Evolutionary conservation across 2,329 filamentous ascomycete species (phyloP), one percentile per base, ranked within the genome.

Genomic region (Pseudomassariella vexata): DNA sequence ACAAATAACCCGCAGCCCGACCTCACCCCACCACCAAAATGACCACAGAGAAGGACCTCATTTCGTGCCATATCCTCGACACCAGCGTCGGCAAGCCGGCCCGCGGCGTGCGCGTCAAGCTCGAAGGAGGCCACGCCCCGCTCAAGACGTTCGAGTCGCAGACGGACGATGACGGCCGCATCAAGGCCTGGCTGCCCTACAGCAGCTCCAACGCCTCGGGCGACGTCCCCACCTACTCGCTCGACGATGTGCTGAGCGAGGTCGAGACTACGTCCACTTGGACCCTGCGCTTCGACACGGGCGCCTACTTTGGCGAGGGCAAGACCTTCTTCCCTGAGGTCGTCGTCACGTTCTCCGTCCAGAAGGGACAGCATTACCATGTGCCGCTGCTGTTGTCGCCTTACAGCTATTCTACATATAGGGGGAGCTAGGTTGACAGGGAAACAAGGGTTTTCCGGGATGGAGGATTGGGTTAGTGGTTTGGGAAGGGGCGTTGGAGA

Each of bases 61-160:
- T 92, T 51, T 90, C 85, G 57, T 90, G 85, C 67, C 85, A 92
- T 67, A 76, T 89, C 58, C 84, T 92, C 56, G 84, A 92, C 68
- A 90, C 85, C 9, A 74, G 78, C n/a, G 64, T 73, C 39, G 85
- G 85, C 50, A 71, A 70, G 36, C 85, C 85, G 15, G 85, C 76
- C 11, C 59, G 68, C 35, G 66, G 68, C 40, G 74, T 92, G 48
- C 68, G 70, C 42, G 83, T 89, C 36, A 76, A 72, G 34, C 74
- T 88, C 15, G 64, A 77, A 29, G 47, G 53, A 44, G 39, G 53
- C 24, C 51, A 56, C 36, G 50, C 55, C 28, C 45, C 53, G 9
- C 61, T 62, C 48, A 62, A 65, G 49, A 58, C 66, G 30, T 86
- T 84, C 57, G 73, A 71, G 48, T 78, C 73, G n/a, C 67, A 61